Conservation (phyloP, 352 stramenopile genomes). For the Peronosclerospora sorghi region DNA sequence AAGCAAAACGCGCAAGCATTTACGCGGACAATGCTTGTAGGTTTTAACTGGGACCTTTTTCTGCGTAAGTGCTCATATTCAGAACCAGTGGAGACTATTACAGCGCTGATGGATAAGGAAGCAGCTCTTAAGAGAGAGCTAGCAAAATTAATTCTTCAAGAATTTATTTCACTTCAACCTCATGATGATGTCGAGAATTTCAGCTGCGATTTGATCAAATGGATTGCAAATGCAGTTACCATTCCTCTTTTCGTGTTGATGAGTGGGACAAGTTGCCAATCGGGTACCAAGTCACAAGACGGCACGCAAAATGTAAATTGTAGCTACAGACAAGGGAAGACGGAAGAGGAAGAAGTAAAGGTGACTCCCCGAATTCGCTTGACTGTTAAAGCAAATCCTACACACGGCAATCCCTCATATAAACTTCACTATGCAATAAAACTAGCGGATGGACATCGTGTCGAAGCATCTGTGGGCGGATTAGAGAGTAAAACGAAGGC, state of each 20-base stretch:
- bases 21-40: constrained; percentile 28
- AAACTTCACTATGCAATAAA: constrained; percentile 15
- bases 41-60: constrained; percentile 44
- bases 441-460: constrained; percentile 14
- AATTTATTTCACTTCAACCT: constrained; percentile 20
- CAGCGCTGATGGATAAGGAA: constrained; percentile 10
- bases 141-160: constrained; percentile 10
- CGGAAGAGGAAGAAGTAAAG: constrained; percentile 1
- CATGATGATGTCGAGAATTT: constrained; percentile 4
- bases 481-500: constrained; percentile 21
- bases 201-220: constrained; percentile 7
- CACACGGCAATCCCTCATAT: constrained; percentile 21
- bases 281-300: neutral
- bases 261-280: neutral
- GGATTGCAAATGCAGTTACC: constrained; percentile 18
- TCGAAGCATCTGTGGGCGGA: constrained; percentile 16
- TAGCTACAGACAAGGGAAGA: neutral
- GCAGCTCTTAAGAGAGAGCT: constrained; percentile 6
- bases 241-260: constrained; percentile 9
- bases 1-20: constrained; percentile 31
- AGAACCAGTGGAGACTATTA: constrained; percentile 4
- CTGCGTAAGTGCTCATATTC: constrained; percentile 2
- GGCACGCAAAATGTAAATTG: neutral
- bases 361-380: constrained; percentile 12
- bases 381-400: constrained; percentile 17